These are phyloP conservation scores for Cadophora sp. DNA, from an alignment of 2,329 filamentous ascomycete genomes.

Conservation along the genomic window DNA sequence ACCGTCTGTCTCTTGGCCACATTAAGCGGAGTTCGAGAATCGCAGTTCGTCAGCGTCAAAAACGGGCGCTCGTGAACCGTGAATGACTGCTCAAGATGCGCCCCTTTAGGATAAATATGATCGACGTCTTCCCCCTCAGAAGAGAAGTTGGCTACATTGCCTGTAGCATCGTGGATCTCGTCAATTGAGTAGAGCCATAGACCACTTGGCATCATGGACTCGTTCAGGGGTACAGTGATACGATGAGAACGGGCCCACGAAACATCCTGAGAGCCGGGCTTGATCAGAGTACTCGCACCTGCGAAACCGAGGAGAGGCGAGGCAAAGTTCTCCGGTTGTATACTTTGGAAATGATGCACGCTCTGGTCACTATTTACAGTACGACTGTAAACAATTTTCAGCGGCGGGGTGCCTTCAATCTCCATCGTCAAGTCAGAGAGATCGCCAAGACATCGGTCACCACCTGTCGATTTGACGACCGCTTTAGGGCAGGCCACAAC, in stretches of 20 bases:
- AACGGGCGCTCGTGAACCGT: slow-evolving; percentile 86
- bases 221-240: slow-evolving; percentile 85
- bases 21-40: slow-evolving; percentile 80
- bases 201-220: slow-evolving; percentile 81
- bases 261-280: slow-evolving; percentile 67
- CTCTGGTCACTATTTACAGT: slow-evolving; percentile 83
- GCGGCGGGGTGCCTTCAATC: slow-evolving; percentile 85
- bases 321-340: slow-evolving; percentile 85
- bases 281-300: slow-evolving; percentile 62
- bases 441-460: slow-evolving; percentile 82
- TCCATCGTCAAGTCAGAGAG: slow-evolving; percentile 84
- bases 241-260: slow-evolving; percentile 81
- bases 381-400: slow-evolving; percentile 92
- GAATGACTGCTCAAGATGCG: slow-evolving; percentile 77
- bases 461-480: slow-evolving; percentile 67
- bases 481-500: slow-evolving; percentile 88
- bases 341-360: slow-evolving; percentile 88
- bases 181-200: slow-evolving; percentile 91
- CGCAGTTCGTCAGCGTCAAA: slow-evolving; percentile 75
- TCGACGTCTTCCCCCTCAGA: slow-evolving; percentile 72
- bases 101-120: slow-evolving; percentile 60
- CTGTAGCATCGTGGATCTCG: slow-evolving; percentile 89
- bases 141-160: slow-evolving; percentile 82
- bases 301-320: slow-evolving; percentile 76
- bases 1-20: slow-evolving; percentile 77